Conservation (phyloP, 129 eudicot species). For the Centrapalus pauciflorus region DNA sequence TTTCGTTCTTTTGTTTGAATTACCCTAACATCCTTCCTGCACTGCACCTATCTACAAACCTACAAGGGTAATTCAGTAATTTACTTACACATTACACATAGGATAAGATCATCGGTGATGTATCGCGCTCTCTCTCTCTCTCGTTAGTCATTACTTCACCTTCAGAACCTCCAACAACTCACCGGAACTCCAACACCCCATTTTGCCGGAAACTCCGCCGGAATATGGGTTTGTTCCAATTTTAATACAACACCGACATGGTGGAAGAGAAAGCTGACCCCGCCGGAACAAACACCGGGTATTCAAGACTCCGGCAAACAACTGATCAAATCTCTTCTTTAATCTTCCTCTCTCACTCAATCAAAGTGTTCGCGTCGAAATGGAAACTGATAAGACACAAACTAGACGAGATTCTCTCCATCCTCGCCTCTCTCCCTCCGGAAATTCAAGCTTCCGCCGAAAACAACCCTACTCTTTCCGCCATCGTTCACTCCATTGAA, state of each 20-base stretch:
- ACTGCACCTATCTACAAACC: neutral
- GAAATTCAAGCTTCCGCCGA: conserved; percentile 33
- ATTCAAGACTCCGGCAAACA: conserved; percentile 29
- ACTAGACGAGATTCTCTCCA: conserved; percentile 56
- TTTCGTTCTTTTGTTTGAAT: neutral
- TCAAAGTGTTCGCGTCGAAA: conserved; percentile 51
- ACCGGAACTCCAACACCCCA: conserved; percentile 15
- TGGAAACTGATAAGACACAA: conserved; percentile 63
- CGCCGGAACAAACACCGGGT: conserved; percentile 29
- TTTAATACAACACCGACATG: conserved; percentile 21
- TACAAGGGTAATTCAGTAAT: conserved; percentile 22
- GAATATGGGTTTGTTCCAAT: conserved; percentile 19
- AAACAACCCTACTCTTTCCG: conserved; percentile 30
- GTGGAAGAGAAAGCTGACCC: conserved; percentile 27
- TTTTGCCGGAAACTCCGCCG: conserved; percentile 14
- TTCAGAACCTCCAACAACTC: conserved; percentile 12
- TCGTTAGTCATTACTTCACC: conserved; percentile 1
- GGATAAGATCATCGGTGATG: conserved; percentile 22
- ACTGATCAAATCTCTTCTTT: conserved; percentile 44
- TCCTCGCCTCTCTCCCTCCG: conserved; percentile 38
- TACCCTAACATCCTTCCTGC: neutral
- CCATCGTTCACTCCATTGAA: conserved; percentile 26
- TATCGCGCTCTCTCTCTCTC: conserved; percentile 5
- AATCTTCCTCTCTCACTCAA: conserved; percentile 50
- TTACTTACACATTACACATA: conserved; percentile 16